Evolutionary conservation across 2,329 filamentous ascomycete genomes (phyloP).

Genomic region (Colletotrichum sp.): DNA sequence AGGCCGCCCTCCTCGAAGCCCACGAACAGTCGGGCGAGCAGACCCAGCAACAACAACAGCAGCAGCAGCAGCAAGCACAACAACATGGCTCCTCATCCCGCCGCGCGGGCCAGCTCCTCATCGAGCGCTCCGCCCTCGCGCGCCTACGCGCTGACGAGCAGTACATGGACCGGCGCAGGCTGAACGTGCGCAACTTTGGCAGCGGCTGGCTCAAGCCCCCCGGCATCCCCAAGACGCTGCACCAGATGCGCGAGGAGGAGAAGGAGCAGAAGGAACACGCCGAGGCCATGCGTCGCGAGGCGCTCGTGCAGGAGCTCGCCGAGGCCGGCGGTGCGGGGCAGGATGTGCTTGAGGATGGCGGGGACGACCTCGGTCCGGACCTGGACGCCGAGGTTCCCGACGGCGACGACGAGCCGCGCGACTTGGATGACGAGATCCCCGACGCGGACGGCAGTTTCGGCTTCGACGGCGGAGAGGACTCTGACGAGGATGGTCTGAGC

Average conservation of each 20-base stretch:
- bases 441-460: conserved; percentile 64
- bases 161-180: conserved; percentile 75
- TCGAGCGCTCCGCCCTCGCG: conserved; percentile 68
- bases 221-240: conserved; percentile 85
- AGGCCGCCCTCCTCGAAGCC: conserved; percentile 37
- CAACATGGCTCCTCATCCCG: conserved; percentile 25
- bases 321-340: conserved; percentile 59
- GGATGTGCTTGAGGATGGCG: conserved; percentile 49
- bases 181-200: conserved; percentile 86
- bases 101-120: conserved; percentile 47
- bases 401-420: conserved; percentile 51
- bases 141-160: conserved; percentile 79
- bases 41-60: conserved; percentile 33
- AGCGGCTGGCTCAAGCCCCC: conserved; percentile 90
- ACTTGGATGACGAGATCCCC: conserved; percentile 77
- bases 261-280: conserved; percentile 87
- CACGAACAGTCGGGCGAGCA: conserved; percentile 30
- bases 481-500: conserved; percentile 38
- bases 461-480: conserved; percentile 41
- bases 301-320: conserved; percentile 75
- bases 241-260: conserved; percentile 88
- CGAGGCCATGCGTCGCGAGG: conserved; percentile 73
- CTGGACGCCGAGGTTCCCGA: conserved; percentile 31
- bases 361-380: conserved; percentile 49
- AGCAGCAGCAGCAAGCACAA: not conserved